Evolutionary conservation across 108 stramenopile species (phyloP).

Genomic region (Ochromonas danica): DNA sequence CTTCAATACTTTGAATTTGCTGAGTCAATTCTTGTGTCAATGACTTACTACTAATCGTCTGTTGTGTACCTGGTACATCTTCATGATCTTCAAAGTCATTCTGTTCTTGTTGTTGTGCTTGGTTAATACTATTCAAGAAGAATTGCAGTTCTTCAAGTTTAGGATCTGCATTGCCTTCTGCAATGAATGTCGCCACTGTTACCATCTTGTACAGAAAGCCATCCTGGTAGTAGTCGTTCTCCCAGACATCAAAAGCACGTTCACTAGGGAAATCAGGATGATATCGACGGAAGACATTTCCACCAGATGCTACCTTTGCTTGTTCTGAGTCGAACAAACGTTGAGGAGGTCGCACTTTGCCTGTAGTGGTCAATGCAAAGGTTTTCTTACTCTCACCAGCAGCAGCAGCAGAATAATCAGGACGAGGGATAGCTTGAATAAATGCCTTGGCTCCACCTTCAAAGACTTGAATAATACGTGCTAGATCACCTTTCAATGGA

Average conservation of each 20-base stretch:
- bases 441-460: constrained; percentile 85
- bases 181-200: constrained; percentile 73
- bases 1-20: constrained; percentile 7
- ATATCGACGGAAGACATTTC: background rate
- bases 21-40: constrained; percentile 55
- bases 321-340: constrained; percentile 20
- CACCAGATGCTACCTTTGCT: background rate
- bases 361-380: background rate
- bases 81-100: background rate
- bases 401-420: constrained; percentile 56
- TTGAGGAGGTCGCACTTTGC: constrained; percentile 24
- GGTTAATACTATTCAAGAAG: constrained; percentile 70
- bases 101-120: constrained; percentile 46
- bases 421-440: constrained; percentile 85
- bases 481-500: constrained; percentile 93
- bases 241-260: constrained; percentile 34
- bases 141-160: constrained; percentile 86
- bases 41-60: constrained; percentile 49
- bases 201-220: constrained; percentile 91
- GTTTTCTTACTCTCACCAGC: background rate
- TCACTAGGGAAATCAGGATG: background rate
- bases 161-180: constrained; percentile 78
- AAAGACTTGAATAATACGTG: constrained; percentile 75
- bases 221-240: constrained; percentile 81
- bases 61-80: background rate